These are phyloP conservation scores for Paramecium pentaurelia DNA, from an alignment of 73 alveolate species.

Conservation along the genomic window DNA sequence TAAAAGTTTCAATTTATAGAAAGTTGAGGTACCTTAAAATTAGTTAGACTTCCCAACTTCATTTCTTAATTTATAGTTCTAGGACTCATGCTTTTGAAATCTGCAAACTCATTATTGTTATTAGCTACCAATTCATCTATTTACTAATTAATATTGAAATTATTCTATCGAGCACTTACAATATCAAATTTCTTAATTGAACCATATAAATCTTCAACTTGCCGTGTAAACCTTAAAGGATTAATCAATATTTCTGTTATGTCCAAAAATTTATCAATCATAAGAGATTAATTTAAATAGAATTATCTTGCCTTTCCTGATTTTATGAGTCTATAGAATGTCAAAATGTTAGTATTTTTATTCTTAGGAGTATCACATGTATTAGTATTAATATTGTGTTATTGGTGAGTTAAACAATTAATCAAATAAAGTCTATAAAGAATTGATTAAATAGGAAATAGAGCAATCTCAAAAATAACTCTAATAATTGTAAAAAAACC, in stretches of 20 bases:
- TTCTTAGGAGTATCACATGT: neutral
- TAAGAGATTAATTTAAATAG: neutral
- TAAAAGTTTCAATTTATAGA: neutral
- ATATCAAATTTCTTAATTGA: neutral
- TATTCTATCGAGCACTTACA: neutral
- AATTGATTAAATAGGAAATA: neutral
- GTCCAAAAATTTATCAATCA: neutral
- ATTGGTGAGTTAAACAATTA: neutral
- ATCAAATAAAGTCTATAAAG: neutral
- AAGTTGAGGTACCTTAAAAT: neutral
- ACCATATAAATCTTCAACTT: neutral
- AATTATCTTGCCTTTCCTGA: neutral
- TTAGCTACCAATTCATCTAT: neutral
- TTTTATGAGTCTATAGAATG: neutral
- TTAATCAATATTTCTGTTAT: neutral
- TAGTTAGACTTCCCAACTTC: neutral
- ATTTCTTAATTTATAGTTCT: neutral
- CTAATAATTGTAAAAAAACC: neutral
- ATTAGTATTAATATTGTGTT: neutral
- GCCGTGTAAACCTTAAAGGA: neutral
- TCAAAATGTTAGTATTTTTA: neutral
- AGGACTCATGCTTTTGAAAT: neutral
- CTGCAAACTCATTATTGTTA: neutral
- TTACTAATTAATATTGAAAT: neutral
- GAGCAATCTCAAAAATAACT: neutral